Evolutionary conservation across 1,284 basidiomycete species (phyloP).

Genomic region (Exobasidium rhododendri): DNA sequence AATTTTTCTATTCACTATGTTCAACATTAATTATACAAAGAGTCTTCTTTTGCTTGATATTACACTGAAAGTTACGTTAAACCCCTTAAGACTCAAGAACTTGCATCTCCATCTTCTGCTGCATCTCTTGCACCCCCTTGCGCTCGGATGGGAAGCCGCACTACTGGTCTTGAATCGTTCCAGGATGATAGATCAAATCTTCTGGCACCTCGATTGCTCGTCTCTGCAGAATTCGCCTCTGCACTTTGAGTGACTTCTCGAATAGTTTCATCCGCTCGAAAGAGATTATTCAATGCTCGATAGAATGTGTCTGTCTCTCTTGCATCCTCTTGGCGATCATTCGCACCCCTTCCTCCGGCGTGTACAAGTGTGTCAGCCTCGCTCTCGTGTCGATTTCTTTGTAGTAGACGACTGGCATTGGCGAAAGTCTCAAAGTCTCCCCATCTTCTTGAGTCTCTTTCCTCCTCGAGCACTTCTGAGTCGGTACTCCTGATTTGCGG

Average conservation of each 20-base stretch:
- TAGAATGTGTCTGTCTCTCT: not conserved
- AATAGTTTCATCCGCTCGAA: constrained; percentile 1
- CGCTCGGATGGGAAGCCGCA: not conserved
- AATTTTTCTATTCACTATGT: too few species aligned
- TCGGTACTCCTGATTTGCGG: not conserved
- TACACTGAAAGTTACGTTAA: too few species aligned
- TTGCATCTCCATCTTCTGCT: too few species aligned
- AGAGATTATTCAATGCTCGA: not conserved
- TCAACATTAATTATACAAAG: not conserved
- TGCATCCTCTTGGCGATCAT: not conserved
- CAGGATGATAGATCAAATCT: not conserved
- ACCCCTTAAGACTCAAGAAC: too few species aligned
- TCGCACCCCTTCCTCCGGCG: too few species aligned
- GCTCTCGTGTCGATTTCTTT: not conserved
- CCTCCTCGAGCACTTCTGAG: too few species aligned
- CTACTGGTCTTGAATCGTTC: not conserved
- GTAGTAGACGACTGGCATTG: not conserved
- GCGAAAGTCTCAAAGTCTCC: not conserved
- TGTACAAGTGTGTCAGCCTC: not conserved
- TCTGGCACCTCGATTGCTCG: not conserved
- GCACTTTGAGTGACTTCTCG: not conserved
- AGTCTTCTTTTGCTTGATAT: too few species aligned
- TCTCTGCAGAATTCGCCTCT: not conserved
- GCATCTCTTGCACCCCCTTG: too few species aligned
- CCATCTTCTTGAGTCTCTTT: too few species aligned